Evolutionary conservation across 2,329 filamentous ascomycete genomes (phyloP).

Genomic region (Chaetomiaceae sp.): DNA sequence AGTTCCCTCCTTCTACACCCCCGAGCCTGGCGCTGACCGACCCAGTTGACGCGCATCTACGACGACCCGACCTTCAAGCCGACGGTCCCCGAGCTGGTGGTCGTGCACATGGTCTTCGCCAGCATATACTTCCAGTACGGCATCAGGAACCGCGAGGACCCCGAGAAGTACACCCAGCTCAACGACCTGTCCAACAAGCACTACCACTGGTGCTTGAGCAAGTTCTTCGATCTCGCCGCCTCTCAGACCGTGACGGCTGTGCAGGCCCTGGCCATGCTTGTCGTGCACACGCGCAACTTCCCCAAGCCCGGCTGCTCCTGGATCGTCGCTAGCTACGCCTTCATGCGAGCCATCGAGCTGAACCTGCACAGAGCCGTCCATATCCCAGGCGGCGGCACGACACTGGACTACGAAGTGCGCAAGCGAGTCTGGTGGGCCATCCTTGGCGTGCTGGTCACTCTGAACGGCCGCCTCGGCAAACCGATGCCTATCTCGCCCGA

Average conservation of each 20-base stretch:
- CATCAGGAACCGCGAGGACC: conserved; percentile 59
- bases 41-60: conserved; percentile 60
- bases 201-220: conserved; percentile 70
- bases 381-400: conserved; percentile 41
- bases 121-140: conserved; percentile 74
- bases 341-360: conserved; percentile 68
- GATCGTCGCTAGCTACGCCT: conserved; percentile 60
- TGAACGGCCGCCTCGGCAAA: conserved; percentile 70
- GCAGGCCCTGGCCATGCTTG: conserved; percentile 70
- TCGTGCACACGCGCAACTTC: conserved; percentile 68
- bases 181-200: conserved; percentile 68
- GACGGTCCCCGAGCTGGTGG: conserved; percentile 60
- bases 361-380: conserved; percentile 70
- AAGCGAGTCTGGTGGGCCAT: conserved; percentile 76
- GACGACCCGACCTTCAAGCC: conserved; percentile 63
- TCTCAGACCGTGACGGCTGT: conserved; percentile 62
- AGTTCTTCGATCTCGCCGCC: conserved; percentile 60
- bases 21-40: conserved; percentile 9
- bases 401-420: conserved; percentile 68
- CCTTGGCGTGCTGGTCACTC: conserved; percentile 59
- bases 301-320: conserved; percentile 74
- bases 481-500: conserved; percentile 70
- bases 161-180: conserved; percentile 49
- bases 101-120: conserved; percentile 74
- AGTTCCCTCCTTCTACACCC: conserved; percentile 25